A percentile compares a stretch with the other conserved stretches of the same genome.
Evolutionary conservation across 2,329 filamentous ascomycete species (phyloP).

Genomic region (Metarhizium guizhouense): DNA sequence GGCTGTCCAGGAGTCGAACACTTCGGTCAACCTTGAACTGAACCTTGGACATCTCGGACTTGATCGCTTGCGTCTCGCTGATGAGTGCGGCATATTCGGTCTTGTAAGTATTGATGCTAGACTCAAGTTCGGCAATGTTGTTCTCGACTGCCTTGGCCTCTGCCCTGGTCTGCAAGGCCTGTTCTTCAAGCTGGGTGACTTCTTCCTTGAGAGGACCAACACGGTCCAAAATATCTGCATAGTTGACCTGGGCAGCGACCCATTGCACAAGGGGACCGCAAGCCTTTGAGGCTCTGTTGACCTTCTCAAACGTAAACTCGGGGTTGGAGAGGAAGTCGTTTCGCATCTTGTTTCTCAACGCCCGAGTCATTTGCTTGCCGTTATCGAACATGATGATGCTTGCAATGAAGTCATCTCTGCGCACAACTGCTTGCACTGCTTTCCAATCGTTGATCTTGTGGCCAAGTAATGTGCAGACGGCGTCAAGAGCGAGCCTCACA

Average conservation of each 20-base stretch:
- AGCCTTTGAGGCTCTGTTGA: slow-evolving; percentile 92
- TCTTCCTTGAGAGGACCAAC: slow-evolving; percentile 90
- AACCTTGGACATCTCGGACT: slow-evolving; percentile 89
- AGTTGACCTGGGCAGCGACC: slow-evolving; percentile 94
- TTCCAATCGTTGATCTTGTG: slow-evolving; percentile 91
- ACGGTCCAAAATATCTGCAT: slow-evolving; percentile 92
- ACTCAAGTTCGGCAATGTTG: slow-evolving; percentile 74
- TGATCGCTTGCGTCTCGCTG: slow-evolving; percentile 95
- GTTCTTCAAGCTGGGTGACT: slow-evolving; percentile 76
- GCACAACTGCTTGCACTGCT: slow-evolving; percentile 77
- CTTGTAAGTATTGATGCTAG: slow-evolving; percentile 92
- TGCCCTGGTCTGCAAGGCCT: slow-evolving; percentile 85
- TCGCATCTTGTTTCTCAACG: slow-evolving; percentile 77
- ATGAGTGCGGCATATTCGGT: slow-evolving; percentile 91
- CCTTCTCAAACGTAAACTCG: slow-evolving; percentile 92
- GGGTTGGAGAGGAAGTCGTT: slow-evolving; percentile 86
- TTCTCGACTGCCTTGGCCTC: slow-evolving; percentile 87
- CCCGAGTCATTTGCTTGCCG: slow-evolving; percentile 84
- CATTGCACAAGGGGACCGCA: slow-evolving; percentile 96
- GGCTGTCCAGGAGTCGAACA: slow-evolving; percentile 84
- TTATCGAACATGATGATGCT: slow-evolving; percentile 98
- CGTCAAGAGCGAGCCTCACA: slow-evolving; percentile 86
- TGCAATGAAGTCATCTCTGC: slow-evolving; percentile 91
- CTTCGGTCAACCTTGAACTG: slow-evolving; percentile 98
- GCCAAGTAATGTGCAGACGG: slow-evolving; percentile 90